These are phyloP conservation scores for Ophiorrhiza pumila DNA, from an alignment of 257 asterid species.

Conservation along the genomic window DNA sequence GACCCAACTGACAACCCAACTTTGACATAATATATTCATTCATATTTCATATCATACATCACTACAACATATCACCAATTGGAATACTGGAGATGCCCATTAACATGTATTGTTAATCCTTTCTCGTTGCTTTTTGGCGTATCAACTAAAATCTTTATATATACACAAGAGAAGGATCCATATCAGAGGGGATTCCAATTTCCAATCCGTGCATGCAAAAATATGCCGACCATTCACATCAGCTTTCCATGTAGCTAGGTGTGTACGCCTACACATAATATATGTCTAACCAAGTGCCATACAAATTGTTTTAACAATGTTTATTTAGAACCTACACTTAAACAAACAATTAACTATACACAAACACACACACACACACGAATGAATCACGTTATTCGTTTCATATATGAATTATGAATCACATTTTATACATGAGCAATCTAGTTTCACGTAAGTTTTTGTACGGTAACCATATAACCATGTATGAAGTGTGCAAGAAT, in stretches of 20 bases:
- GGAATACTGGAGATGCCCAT: conserved; percentile 24
- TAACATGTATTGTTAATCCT: conserved; percentile 17
- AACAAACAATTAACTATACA: too few species aligned
- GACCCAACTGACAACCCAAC: conserved; percentile 13
- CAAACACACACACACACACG: too few species aligned
- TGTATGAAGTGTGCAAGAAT: too few species aligned
- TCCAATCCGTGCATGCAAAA: background rate
- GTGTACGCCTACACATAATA: too few species aligned
- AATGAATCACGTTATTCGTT: too few species aligned
- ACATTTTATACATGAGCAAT: too few species aligned
- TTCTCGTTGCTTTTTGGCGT: conserved; percentile 9
- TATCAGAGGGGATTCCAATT: conserved; percentile 4
- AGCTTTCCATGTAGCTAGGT: conserved; percentile 8
- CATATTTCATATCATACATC: too few species aligned
- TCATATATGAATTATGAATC: too few species aligned
- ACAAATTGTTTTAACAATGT: background rate
- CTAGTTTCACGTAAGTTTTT: too few species aligned
- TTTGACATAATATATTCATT: background rate
- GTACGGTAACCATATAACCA: too few species aligned
- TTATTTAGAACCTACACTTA: too few species aligned
- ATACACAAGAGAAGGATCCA: too few species aligned
- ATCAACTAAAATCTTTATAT: conserved; percentile 15
- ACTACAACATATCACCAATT: conserved; percentile 18
- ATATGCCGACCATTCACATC: conserved; percentile 8
- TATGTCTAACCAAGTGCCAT: background rate